These are phyloP conservation scores for Closterium sp. DNA, from an alignment of 139 green algal species.

Conservation along the genomic window DNA sequence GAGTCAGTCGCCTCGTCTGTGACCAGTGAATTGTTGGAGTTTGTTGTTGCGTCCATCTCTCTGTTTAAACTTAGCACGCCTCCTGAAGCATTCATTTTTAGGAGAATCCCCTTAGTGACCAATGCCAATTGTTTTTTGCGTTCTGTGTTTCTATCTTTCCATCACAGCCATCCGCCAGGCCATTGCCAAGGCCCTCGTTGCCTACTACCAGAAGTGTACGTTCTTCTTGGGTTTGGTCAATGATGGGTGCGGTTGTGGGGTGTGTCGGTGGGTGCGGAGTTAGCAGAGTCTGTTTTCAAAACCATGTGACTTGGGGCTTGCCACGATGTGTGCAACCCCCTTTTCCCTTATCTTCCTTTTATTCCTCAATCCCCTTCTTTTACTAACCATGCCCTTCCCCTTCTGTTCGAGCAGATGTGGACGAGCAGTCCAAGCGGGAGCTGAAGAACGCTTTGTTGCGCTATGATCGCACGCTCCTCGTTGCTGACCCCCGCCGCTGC, in stretches of 20 bases:
- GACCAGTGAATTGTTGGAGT: background rate
- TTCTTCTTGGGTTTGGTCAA: background rate
- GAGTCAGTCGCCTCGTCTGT: background rate
- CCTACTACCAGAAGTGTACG: constrained; percentile 98
- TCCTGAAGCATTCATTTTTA: too few species aligned
- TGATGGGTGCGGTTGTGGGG: too few species aligned
- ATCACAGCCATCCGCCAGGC: constrained; percentile 90
- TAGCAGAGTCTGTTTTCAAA: too few species aligned
- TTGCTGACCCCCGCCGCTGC: constrained; percentile 93
- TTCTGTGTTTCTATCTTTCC: constrained; percentile 15
- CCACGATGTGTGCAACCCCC: too few species aligned
- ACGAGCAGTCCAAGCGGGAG: constrained; percentile 96
- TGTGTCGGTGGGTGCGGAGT: background rate
- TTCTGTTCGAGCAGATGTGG: constrained; percentile 72
- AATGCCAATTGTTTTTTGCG: constrained; percentile 25
- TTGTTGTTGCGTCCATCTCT: background rate
- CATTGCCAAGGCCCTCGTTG: constrained; percentile 95
- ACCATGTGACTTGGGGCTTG: too few species aligned
- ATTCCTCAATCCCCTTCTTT: too few species aligned
- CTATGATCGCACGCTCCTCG: constrained; percentile 96
- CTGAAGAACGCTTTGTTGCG: constrained; percentile 95
- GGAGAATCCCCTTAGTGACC: too few species aligned
- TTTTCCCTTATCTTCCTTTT: too few species aligned
- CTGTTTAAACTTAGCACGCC: background rate
- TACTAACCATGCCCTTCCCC: background rate